A percentile compares a stretch with the other conserved stretches of the same genome.
These are phyloP conservation scores for Colletotrichum gloeosporioides DNA, from an alignment of 2,329 filamentous ascomycete species.

Conservation along the genomic window DNA sequence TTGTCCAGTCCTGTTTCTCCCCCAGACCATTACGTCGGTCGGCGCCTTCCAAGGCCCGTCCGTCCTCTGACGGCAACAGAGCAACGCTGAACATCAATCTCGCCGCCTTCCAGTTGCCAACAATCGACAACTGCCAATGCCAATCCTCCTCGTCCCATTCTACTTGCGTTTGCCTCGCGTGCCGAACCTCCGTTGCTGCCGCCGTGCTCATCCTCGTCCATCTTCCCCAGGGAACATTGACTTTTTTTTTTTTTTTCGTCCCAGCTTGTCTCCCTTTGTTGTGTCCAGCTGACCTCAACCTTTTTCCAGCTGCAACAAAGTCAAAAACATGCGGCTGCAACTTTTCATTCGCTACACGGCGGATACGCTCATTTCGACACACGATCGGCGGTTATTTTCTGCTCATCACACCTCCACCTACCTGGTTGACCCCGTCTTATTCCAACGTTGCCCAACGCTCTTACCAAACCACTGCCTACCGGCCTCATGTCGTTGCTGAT, in stretches of 20 bases:
- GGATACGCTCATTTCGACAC: conserved; percentile 3
- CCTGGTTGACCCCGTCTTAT: conserved; percentile 9
- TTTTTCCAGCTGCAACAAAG: conserved; percentile 20
- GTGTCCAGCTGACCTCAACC: conserved; percentile 21
- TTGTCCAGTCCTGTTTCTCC: neutral
- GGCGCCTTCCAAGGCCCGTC: neutral
- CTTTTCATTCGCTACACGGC: neutral
- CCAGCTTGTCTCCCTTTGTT: neutral
- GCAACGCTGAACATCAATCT: neutral
- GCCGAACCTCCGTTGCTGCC: conserved; percentile 8
- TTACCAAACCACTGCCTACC: neutral
- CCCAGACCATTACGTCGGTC: neutral
- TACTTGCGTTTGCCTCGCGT: neutral
- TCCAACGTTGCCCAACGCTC: neutral
- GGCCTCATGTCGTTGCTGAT: neutral
- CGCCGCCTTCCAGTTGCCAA: neutral
- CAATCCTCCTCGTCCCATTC: conserved; percentile 1
- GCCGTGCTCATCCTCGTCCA: neutral
- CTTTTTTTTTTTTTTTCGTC: conserved; percentile 6
- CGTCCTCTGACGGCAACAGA: neutral
- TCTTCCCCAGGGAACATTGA: neutral
- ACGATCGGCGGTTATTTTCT: conserved; percentile 8
- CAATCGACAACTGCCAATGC: neutral
- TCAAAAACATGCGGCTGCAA: conserved; percentile 2
- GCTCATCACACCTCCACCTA: conserved; percentile 6